Conservation (phyloP, 176 grass and related monocot species). For the Oryza brachyantha region DNA sequence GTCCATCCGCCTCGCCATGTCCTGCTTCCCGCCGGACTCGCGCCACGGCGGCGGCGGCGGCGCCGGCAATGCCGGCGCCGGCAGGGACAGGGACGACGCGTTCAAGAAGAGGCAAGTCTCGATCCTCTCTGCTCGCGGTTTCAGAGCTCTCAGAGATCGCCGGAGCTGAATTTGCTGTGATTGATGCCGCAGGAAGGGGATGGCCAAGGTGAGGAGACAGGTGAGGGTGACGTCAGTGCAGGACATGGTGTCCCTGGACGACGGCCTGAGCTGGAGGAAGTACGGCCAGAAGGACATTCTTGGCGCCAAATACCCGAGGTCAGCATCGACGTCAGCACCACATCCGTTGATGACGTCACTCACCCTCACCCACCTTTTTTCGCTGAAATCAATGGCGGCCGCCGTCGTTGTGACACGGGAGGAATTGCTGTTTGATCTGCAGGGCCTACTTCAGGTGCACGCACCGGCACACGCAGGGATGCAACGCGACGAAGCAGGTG, state of each 20-base stretch:
- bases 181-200: constrained; percentile 50
- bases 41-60: constrained; percentile 8
- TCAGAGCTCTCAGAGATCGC: neutral
- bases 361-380: neutral
- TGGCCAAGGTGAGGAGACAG: constrained; percentile 40
- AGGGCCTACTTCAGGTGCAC: constrained; percentile 97
- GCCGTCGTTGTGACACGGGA: neutral
- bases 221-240: constrained; percentile 43
- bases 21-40: constrained; percentile 17
- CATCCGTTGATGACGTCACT: neutral
- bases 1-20: constrained; percentile 53
- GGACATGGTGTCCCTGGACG: constrained; percentile 44
- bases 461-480: constrained; percentile 54
- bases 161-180: neutral
- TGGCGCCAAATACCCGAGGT: constrained; percentile 85
- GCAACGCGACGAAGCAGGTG: constrained; percentile 82
- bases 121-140: neutral
- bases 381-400: neutral
- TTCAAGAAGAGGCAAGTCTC: constrained; percentile 51
- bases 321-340: neutral
- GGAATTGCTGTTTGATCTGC: neutral
- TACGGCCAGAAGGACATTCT: constrained; percentile 98
- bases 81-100: constrained; percentile 23
- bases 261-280: constrained; percentile 87
- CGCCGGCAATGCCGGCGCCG: constrained; percentile 14